Evolutionary conservation across 1,284 basidiomycete genomes (phyloP), one percentile per base, ranked within the genome.

Genomic region (Schizophyllum amplum): DNA sequence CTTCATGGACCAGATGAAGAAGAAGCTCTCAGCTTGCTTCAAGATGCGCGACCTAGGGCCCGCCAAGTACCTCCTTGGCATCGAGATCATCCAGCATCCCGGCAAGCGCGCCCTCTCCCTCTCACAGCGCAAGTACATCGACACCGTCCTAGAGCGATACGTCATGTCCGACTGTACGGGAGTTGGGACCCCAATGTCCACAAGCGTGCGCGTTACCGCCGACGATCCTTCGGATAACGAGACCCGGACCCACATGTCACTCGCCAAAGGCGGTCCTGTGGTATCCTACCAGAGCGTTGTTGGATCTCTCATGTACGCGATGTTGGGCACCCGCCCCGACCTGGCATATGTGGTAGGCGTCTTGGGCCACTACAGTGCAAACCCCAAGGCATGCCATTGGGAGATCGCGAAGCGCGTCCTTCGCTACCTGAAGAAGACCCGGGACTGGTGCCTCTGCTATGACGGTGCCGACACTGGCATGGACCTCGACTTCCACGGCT

Each of bases 11-110:
- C 17, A 53, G 0, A 61, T 65, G 9, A 63, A 65, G 42, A 24
- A 50, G 6, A 56, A 61, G 7, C 57, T 69, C 0, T 42, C 56
- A 5, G 51, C 48, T 2, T 50, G 56, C 23, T 70, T 70, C 64
- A 67, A 72, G 53, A 67, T 72, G 59, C 65, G 64, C 21, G 65
- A 69, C 55, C 61, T 72, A 1, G 69, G 71, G 5, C 62, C 62
- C n/a, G 64, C 65, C 0, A 57, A 53, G 11, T 66, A 59, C 49
- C 62, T 72, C 9, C 65, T 74, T n/a, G 68, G 68, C 11, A 64
- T 73, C 24, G 55, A 67, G 46, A 64, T 73, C 49, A 59, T 47
- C 3, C 63, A 64, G 1, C 63, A 73, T 51, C 61, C 61, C 1
- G 21, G 20, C 5, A 54, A 55, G 0, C 62, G 61, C 21, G 65